These are phyloP conservation scores for Arachis hypogaea DNA, from an alignment of 306 rosid genomes.

Conservation along the genomic window DNA sequence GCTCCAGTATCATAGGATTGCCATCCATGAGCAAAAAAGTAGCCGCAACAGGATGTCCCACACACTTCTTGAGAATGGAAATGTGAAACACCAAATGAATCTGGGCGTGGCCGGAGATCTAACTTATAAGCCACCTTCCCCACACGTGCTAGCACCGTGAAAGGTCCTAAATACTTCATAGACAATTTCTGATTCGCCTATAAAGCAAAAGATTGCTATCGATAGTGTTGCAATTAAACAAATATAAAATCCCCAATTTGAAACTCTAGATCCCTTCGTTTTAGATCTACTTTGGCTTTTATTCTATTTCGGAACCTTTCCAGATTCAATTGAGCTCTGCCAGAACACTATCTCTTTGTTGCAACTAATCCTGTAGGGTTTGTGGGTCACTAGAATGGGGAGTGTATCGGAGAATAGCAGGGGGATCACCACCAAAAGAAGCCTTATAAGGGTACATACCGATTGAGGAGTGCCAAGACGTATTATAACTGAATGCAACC, in stretches of 20 bases:
- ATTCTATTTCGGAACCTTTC: neutral
- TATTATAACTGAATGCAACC: no score
- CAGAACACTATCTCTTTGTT: no score
- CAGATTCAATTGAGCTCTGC: neutral
- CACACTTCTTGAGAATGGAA: neutral
- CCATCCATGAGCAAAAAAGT: neutral
- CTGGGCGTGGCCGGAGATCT: neutral
- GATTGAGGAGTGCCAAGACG: no score
- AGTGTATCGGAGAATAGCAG: neutral
- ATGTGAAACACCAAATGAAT: neutral
- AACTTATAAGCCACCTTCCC: no score
- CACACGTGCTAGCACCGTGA: no score
- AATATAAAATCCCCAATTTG: neutral
- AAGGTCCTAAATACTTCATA: no score
- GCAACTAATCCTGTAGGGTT: neutral
- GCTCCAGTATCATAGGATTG: neutral
- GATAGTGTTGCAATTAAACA: neutral
- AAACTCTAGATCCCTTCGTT: neutral
- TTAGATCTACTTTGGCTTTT: accelerated
- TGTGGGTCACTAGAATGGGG: neutral
- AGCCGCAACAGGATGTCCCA: neutral
- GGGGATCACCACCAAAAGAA: no score
- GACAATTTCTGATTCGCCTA: no score
- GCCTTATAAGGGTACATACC: no score
- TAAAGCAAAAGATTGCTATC: neutral